Percentiles rank a stretch among this genome's conserved stretches.
Conservation (phyloP, 2,329 filamentous ascomycete genomes). For the Aspergillus persii region DNA sequence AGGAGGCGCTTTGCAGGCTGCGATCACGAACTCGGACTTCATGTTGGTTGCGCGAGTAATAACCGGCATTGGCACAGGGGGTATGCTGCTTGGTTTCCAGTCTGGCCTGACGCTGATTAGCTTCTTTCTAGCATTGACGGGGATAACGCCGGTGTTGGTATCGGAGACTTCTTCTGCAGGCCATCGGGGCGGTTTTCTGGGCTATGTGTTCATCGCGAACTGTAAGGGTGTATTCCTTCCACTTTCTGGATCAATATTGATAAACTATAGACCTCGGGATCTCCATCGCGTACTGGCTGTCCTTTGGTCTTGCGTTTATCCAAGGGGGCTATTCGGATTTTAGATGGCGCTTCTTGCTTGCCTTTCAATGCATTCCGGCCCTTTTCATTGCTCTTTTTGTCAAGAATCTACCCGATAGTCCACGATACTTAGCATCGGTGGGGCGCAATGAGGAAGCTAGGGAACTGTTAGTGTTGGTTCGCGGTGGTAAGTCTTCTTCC, state of each 20-base stretch:
- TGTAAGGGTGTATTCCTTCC: constrained; percentile 26
- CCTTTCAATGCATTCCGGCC: constrained; percentile 35
- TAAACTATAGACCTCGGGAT: constrained; percentile 45
- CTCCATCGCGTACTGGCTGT: constrained; percentile 38
- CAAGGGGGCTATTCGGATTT: constrained; percentile 33
- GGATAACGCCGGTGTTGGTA: constrained; percentile 51
- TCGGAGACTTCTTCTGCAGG: constrained; percentile 49
- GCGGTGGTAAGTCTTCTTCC: constrained; percentile 16
- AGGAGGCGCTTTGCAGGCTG: constrained; percentile 50
- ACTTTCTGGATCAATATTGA: neutral
- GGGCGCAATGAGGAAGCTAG: constrained; percentile 49
- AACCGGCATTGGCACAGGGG: constrained; percentile 54
- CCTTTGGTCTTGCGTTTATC: constrained; percentile 36
- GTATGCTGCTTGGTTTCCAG: constrained; percentile 15
- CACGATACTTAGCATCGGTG: constrained; percentile 31
- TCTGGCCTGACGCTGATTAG: neutral
- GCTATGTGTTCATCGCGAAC: constrained; percentile 54
- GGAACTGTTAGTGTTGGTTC: constrained; percentile 42
- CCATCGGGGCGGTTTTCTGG: constrained; percentile 48
- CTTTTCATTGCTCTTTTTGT: constrained; percentile 26
- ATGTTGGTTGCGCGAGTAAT: constrained; percentile 52
- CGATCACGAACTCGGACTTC: constrained; percentile 46
- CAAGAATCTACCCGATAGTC: constrained; percentile 34
- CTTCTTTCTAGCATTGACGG: constrained; percentile 39
- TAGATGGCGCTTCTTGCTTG: constrained; percentile 34